Evolutionary conservation across 1,284 basidiomycete genomes (phyloP), one percentile per base, ranked within the genome.

Genomic region (Naganishia sp.): DNA sequence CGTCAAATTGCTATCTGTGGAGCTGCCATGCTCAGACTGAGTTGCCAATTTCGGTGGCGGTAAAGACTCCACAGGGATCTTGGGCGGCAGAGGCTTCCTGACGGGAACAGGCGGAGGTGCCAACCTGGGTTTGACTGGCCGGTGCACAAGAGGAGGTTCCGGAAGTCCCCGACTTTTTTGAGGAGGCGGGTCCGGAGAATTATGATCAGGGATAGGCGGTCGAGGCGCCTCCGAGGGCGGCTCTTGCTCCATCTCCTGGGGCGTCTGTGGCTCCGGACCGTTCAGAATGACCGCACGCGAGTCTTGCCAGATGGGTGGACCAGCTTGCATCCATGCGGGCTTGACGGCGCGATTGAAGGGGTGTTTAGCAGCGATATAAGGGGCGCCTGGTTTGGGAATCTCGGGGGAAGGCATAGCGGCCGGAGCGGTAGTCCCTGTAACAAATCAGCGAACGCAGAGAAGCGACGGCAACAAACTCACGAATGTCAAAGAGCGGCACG

Each of bases 241-340:
- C n/a, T 52, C 28, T 31, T 52, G 18, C 52, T 54, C 32, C 2
- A 17, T n/a, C 21, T 35, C 32, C 35, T 35, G 32, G 32, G 31
- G n/a, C 18, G 21, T 32, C 7, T 28, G 31, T 17, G 28, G 52
- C 52, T 51, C 47, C 2, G 28, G 46, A 18, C 47, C 58, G 6
- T 6, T 28, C 7, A 67, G 21, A 5, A 67, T 61, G 46, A 62
- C 45, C 5, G 66, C 66, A 7, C 52, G 49, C 15, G 66, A 47
- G 47, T 67, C 66, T 46, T 57, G 52, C 60, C 53, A 63, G 18
- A 67, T 52, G 2, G 66, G 61, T 7, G 45, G 51, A 21, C 35
- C 47, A 18, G 61, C 28, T n/a, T 63, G 60, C 66, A 67, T 67
- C 66, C 66, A 67, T 21, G 66, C 66, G 25, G 66, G 66, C 57